Base-by-base conservation (phyloP, 129 eudicot species). In the Chrysanthemum lavandulifolium region DNA sequence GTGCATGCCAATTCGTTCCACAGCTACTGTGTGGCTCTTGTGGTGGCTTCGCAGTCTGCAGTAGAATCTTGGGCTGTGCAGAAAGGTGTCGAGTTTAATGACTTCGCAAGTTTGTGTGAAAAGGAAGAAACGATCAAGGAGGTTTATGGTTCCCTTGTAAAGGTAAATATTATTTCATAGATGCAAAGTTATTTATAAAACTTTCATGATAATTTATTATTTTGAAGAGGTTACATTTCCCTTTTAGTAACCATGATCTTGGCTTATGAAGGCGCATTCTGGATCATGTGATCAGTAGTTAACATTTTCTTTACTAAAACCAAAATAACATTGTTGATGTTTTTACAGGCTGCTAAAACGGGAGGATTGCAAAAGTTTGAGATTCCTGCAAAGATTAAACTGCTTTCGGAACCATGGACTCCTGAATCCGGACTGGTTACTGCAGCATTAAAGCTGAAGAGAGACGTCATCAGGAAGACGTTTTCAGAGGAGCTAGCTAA, bases 351-450 rank as follows among this genome's bases (percentile, higher is more conserved):
- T 66, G 98, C 84, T 63, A 93, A 90, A 76, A 88, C 84, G 45
- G 96, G 84, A 13, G 81, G 83, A n/a, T 60, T 93, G 68, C 91
- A 87, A 88, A 90, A 84, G 79, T 86, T 93, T 48, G 98, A 93
- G 87, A 86, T 93, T 49, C 98, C 97, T 8, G 79, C 91, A 33
- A 93, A 87, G 83, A 93, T 93, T 78, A 87, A 90, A 61, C 70
- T 93, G 78, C 86, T 93, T 69, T 72, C 91, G 0, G 98, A 93
- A 79, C 76, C 96, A 57, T 93, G 98, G 98, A 93, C 98, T 45
- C 98, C 98, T 11, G 97, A 93, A 75, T 87, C 97, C 12, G 97
- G 98, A 15, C 84, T 93, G 5, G 97, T 93, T 51, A 93, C 98
- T 49, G 98, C 98, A 33, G 98, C 98, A 60, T 87, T 93, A 54